phyloP scores from a whole-genome alignment of 23 red algal genomes.

The Agarophyton chilense region DNA sequence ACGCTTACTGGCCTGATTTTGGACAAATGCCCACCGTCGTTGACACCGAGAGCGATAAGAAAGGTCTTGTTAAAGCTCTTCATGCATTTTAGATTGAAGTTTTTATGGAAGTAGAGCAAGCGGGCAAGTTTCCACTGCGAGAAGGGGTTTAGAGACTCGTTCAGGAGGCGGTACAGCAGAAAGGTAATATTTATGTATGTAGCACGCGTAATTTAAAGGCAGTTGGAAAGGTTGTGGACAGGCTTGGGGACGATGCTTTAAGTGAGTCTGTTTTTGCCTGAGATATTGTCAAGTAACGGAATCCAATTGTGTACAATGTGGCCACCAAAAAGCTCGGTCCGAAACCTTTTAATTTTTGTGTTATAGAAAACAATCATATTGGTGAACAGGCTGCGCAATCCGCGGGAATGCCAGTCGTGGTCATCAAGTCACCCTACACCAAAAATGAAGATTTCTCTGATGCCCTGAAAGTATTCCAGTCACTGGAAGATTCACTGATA shows the following conservation, averaged over 20 bases:
- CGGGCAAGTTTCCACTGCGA: constrained; percentile 81
- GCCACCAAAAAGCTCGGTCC: constrained; percentile 63
- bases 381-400: constrained; percentile 71
- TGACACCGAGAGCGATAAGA: not conserved
- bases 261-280: constrained; percentile 80
- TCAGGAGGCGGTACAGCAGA: constrained; percentile 46
- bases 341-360: constrained; percentile 60
- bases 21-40: constrained; percentile 68
- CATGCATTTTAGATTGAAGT: constrained; percentile 90
- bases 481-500: constrained; percentile 40
- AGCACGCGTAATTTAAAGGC: constrained; percentile 89
- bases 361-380: constrained; percentile 80
- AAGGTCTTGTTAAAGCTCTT: constrained; percentile 65
- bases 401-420: constrained; percentile 71
- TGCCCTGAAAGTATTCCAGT: constrained; percentile 81
- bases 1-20: constrained; percentile 78
- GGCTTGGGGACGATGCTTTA: constrained; percentile 70
- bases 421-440: constrained; percentile 89
- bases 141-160: constrained; percentile 77
- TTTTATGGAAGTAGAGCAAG: constrained; percentile 80
- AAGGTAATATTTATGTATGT: constrained; percentile 85
- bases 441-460: constrained; percentile 74
- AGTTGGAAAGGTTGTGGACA: constrained; percentile 81
- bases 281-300: constrained; percentile 96
- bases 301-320: constrained; percentile 88